Percentiles rank a stretch among this genome's conserved stretches.
These are phyloP conservation scores for Apiotrichum laibachii DNA, from an alignment of 1,284 basidiomycete genomes.

Conservation along the genomic window DNA sequence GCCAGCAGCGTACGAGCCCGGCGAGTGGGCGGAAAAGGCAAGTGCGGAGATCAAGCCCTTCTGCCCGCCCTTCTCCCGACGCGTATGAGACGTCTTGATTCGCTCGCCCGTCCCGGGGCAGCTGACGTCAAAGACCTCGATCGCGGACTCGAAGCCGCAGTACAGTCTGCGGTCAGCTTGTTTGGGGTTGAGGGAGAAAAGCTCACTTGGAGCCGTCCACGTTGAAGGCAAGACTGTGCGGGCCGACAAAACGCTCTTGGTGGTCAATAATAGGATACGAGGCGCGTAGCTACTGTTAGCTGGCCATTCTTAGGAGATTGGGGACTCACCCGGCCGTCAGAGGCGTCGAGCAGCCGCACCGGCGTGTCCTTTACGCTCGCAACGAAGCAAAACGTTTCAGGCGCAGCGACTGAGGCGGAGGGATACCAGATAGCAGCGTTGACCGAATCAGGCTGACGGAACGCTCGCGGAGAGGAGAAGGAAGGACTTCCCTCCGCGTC, in stretches of 20 bases:
- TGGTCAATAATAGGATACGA: conserved; percentile 89
- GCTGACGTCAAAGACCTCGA: conserved; percentile 78
- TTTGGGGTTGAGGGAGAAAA: not conserved
- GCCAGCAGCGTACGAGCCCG: conserved; percentile 69
- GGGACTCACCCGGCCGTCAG: conserved; percentile 69
- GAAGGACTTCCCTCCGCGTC: not conserved
- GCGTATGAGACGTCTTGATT: conserved; percentile 68
- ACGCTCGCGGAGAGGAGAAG: conserved; percentile 15
- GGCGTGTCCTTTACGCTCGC: conserved; percentile 76
- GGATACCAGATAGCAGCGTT: conserved; percentile 80
- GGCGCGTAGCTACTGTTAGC: conserved; percentile 66
- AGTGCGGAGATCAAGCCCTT: conserved; percentile 87
- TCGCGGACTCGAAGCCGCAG: conserved; percentile 83
- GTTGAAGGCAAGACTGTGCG: conserved; percentile 77
- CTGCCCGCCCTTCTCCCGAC: conserved; percentile 68
- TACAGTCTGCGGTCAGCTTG: conserved; percentile 61
- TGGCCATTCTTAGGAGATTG: too few species aligned
- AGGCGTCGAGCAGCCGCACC: conserved; percentile 73
- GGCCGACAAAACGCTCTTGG: conserved; percentile 78
- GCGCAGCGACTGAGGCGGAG: conserved; percentile 59
- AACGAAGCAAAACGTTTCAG: conserved; percentile 72
- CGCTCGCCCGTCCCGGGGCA: conserved; percentile 54
- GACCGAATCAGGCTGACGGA: conserved; percentile 65
- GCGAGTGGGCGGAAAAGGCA: conserved; percentile 68
- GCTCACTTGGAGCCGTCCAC: conserved; percentile 64